phyloP scores from a whole-genome alignment of 2,329 filamentous ascomycete genomes.

The Lecanicillium sp. region DNA sequence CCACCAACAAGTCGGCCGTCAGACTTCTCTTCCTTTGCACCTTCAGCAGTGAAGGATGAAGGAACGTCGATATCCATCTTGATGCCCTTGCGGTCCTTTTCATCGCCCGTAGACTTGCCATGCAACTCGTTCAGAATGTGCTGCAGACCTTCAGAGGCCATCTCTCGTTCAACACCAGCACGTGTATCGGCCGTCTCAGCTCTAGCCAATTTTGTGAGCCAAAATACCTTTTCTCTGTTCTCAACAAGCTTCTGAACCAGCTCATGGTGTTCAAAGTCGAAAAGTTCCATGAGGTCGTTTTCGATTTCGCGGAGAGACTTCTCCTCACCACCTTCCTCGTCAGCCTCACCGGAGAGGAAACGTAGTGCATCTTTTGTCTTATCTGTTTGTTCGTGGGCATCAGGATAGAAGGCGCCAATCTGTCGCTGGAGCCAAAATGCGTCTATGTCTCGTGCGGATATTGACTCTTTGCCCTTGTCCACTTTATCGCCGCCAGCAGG shows the following conservation, averaged over 20 bases:
- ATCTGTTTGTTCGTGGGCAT: constrained; percentile 87
- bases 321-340: constrained; percentile 65
- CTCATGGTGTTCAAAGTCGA: constrained; percentile 94
- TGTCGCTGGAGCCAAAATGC: constrained; percentile 95
- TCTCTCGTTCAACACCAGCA: constrained; percentile 75
- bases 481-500: constrained; percentile 35
- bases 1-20: constrained; percentile 71
- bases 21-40: constrained; percentile 42
- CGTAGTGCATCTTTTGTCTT: constrained; percentile 80
- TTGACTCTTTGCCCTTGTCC: constrained; percentile 48
- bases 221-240: constrained; percentile 90
- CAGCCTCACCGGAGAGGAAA: constrained; percentile 69
- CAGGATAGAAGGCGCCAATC: constrained; percentile 78
- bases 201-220: constrained; percentile 81
- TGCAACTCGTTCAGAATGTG: constrained; percentile 82
- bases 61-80: constrained; percentile 91
- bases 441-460: constrained; percentile 85
- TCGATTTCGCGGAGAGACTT: constrained; percentile 87
- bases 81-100: constrained; percentile 53
- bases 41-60: constrained; percentile 43
- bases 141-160: constrained; percentile 79
- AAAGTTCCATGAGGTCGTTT: constrained; percentile 96
- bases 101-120: constrained; percentile 53
- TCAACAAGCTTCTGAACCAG: constrained; percentile 83
- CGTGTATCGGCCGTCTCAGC: constrained; percentile 73